Base-by-base conservation (phyloP, 177 flowering plant genomes). In the Vitis hybrid region DNA sequence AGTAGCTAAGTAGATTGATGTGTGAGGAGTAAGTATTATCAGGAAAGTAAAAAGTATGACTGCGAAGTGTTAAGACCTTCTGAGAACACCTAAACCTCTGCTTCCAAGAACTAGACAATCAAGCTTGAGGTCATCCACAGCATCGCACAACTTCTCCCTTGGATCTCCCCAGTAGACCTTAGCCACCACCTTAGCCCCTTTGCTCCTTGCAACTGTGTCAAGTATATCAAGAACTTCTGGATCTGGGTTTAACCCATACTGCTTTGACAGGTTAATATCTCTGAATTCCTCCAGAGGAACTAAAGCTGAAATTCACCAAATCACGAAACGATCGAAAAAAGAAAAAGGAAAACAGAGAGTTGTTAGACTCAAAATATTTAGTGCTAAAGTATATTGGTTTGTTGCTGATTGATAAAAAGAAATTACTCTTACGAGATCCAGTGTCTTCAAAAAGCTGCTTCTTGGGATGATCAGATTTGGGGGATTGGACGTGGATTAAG, bases 111-210 rank as follows among this genome's bases (percentile, higher is more conserved):
- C 90, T 47, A 91, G 68, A 1, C 83, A 82, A 67, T 82, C 83
- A 47, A 91, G 88, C 73, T 85, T 81, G 54, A 87, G 82, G 59
- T 86, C 85, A 11, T 81, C 91, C 17, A 89, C 91, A 19, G 92
- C 91, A 60, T 85, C 87, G 47, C 84, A 84, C 6, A 91, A 69
- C 75, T 87, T 91, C 75, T 88, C 90, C 72, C 91, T 83, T 62
- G 97, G 79, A 80, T 91, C 97, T 0, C 97, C 97, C 93, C 94
- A 91, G 67, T 88, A 89, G 4, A 91, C 68, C 79, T 89, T 91
- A 0, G 80, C 73, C 65, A 87, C 78, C 73, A 88, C 87, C 64
- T 71, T 79, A 3, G 76, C 87, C 84, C 70, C 66, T 76, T 82
- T 86, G 6, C 79, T 74, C 64, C 70, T 82, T 20, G 86, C 79